Percentiles rank a stretch among this genome's conserved stretches.
Conservation (phyloP, 2,329 filamentous ascomycete genomes). For the Cryphonectria radicalis region DNA sequence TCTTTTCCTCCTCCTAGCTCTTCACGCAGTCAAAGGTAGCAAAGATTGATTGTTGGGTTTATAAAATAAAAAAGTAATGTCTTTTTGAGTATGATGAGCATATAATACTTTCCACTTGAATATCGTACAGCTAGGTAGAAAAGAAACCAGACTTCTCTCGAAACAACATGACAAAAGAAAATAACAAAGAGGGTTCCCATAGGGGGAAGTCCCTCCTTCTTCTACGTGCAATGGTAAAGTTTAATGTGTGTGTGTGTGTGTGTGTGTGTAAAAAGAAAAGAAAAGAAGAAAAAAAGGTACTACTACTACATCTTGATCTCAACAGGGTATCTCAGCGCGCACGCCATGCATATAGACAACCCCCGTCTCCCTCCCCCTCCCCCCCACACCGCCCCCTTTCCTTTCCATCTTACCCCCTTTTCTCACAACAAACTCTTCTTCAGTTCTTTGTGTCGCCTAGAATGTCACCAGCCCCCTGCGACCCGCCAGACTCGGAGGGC, state of each 20-base stretch:
- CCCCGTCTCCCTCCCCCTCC: too few relatives aligned
- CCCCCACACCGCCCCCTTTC: too few relatives aligned
- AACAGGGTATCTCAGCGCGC: constrained; percentile 23
- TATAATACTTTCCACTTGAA: neutral
- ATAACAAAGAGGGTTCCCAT: neutral
- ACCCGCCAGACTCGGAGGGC: constrained; percentile 30
- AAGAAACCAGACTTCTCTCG: neutral
- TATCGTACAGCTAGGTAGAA: constrained; percentile 11
- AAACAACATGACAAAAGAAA: constrained; percentile 12
- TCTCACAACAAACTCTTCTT: neutral
- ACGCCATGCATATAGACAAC: neutral
- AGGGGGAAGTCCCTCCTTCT: neutral
- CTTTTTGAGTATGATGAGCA: neutral
- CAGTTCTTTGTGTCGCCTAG: constrained; percentile 35
- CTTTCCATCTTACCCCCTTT: neutral
- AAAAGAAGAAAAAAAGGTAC: constrained; percentile 20
- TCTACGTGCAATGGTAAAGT: constrained; percentile 23
- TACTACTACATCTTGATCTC: constrained; percentile 19
- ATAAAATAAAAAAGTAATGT: neutral
- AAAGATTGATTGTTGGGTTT: neutral
- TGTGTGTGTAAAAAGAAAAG: constrained; percentile 7
- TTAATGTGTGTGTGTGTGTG: neutral
- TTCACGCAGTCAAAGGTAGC: neutral
- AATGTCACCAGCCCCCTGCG: constrained; percentile 30
- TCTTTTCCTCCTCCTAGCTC: neutral